Evolutionary conservation across 2,329 filamentous ascomycete genomes (phyloP), one percentile per base, ranked within the genome.

Genomic region (Lithohypha guttulata): DNA sequence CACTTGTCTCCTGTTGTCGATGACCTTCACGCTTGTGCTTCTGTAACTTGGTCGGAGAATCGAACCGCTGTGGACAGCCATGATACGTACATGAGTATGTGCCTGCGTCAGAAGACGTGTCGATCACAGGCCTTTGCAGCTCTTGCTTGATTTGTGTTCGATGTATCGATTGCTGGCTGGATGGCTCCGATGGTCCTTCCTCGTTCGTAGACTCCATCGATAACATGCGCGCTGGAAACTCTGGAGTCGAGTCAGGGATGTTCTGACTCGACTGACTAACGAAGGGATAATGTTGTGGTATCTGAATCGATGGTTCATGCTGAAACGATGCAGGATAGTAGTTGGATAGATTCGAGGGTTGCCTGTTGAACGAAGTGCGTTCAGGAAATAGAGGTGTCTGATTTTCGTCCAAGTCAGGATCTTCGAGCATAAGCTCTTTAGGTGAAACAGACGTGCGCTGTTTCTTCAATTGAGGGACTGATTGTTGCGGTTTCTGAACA

Each of bases 1-100:
- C 52, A 61, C 61, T 40, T 61, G 71, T 53, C 69, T 61, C 78
- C n/a, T 74, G 76, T 51, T 84, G 81, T 34, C 89, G 77, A 58
- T 98, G 91, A 4, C 80, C 84, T 57, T 98, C 91, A 17, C 87
- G 78, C 68, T 95, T 95, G 66, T 98, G 91, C 63, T 91, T 91
- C 59, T 96, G 87, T 3, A 98, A 70, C 50, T 87, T 77, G 6
- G 77, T 71, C 3, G 86, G 85, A 1, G 85, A 85, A 51, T 93
- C 84, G 55, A 98, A 98, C 38, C 91, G 81, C 50, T 81, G 69
- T 0, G 79, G 79, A 57, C 91, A 96, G 8, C 86, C 85, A 54
- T 93, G 86, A 53, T 94, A 94, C 1, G 87, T 95, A 61, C 91
- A 98, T 1, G 87, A 93, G 63, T 95, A 98, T 0, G 87, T 94